Conservation (phyloP, 345 rosid genomes). For the Boechera retrofracta region DNA sequence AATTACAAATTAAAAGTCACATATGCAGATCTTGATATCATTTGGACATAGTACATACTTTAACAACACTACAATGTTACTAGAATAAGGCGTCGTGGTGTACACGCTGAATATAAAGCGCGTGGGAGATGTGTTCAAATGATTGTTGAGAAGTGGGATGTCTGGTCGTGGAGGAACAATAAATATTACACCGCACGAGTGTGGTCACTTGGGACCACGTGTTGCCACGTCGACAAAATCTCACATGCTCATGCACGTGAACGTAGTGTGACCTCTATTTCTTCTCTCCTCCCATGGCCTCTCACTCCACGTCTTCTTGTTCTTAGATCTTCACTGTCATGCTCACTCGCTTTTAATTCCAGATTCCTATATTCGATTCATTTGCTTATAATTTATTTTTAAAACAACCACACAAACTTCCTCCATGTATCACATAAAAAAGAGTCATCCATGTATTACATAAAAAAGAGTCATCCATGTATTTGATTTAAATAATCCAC, state of each 20-base stretch:
- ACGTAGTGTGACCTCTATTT: constrained; percentile 29
- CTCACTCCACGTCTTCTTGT: constrained; percentile 26
- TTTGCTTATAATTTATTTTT: background rate
- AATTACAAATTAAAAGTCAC: background rate
- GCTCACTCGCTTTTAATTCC: background rate
- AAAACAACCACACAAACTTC: background rate
- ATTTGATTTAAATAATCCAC: background rate
- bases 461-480: background rate
- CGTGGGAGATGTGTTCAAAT: constrained; percentile 39
- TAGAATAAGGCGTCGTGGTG: background rate
- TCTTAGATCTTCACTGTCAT: constrained; percentile 23
- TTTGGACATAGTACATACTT: background rate
- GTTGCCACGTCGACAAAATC: constrained; percentile 26
- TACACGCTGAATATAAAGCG: constrained; percentile 31
- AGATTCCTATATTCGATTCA: background rate
- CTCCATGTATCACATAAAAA: background rate
- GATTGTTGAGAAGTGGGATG: constrained; percentile 47
- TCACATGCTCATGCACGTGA: constrained; percentile 51
- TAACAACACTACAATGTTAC: background rate
- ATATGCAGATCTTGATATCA: background rate
- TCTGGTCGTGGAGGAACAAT: constrained; percentile 43
- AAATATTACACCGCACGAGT: constrained; percentile 48
- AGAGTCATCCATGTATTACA: background rate
- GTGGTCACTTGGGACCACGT: constrained; percentile 37
- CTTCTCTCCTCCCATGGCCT: constrained; percentile 24